Evolutionary conservation across 2,329 filamentous ascomycete species (phyloP), one percentile per base, ranked within the genome.

Genomic region (Rutstroemia sydowiana): DNA sequence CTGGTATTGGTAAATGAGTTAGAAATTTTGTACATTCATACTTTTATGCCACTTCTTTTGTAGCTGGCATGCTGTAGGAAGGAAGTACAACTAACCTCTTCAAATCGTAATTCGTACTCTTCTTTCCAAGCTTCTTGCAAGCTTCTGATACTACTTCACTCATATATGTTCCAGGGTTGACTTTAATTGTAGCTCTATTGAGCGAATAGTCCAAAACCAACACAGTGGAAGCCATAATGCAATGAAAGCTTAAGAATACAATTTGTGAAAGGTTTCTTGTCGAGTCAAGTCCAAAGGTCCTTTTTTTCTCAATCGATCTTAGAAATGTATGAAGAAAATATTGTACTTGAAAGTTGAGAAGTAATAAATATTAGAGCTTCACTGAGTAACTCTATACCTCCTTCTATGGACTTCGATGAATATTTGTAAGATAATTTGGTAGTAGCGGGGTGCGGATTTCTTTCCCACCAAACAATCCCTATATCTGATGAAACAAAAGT

Each of bases 141-240:
- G 92, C 92, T 69, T 97, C 87, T 56, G 88, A 81, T 16, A 95
- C 76, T 1, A 98, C 79, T 65, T 96, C 91, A 53, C 85, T 85
- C 61, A 98, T 73, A 62, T 88, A 86, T 57, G 85, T 95, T 51
- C 78, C 78, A 0, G 90, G 89, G 0, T 78, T 85, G 51, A 93
- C 91, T 70, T 95, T 95, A 69, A 98, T 76, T 39, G 81, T 87
- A 46, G 84, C 80, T 62, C 89, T 81, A 60, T 87, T 84, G 61
- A 91, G 78, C 61, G 88, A 83, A 36, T 85, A 82, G 67, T 92
- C 85, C 59, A 95, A 84, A 48, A 97, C 88, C 61, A 91, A 85
- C 53, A 97, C 89, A 67, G 93, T 87, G 48, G 90, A 86, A 59
- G 89, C 82, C 88, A 95, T 95, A 59, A 57, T 48, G 45, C 18